Percentiles rank a stretch among this genome's conserved stretches.
Evolutionary conservation across 1,139 yeast species (phyloP).

Genomic region (Suhomyces taliae): DNA sequence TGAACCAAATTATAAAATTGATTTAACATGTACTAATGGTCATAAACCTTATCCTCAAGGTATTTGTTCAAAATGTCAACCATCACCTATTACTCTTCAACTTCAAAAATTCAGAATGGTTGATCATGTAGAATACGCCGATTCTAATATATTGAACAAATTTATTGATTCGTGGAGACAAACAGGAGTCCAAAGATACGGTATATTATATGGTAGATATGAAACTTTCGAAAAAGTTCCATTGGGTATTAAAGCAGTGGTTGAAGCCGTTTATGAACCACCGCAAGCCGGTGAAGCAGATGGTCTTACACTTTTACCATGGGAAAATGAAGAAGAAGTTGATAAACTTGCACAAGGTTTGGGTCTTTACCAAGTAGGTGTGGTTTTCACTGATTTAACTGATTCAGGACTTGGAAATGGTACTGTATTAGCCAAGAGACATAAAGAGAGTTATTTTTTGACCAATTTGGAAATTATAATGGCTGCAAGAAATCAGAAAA

Average conservation of each 20-base stretch:
- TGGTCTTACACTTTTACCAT: conserved; percentile 67
- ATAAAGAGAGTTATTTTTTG: conserved; percentile 85
- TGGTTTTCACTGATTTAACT: conserved; percentile 84
- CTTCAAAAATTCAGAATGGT: conserved; percentile 93
- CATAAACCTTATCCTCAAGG: conserved; percentile 95
- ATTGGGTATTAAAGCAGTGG: conserved; percentile 89
- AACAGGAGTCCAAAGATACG: conserved; percentile 85
- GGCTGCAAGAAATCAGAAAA: conserved; percentile 76
- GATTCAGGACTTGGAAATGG: conserved; percentile 90
- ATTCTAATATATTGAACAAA: conserved; percentile 66
- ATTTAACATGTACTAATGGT: conserved; percentile 68
- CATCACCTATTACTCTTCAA: conserved; percentile 89
- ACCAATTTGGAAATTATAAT: conserved; percentile 83
- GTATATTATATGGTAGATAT: conserved; percentile 80
- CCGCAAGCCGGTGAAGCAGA: conserved; percentile 86
- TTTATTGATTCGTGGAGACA: conserved; percentile 92
- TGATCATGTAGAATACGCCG: conserved; percentile 91
- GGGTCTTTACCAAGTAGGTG: conserved; percentile 75
- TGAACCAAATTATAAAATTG: conserved; percentile 67
- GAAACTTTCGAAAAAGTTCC: conserved; percentile 81
- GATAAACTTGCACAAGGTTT: conserved; percentile 57
- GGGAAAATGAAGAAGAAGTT: conserved; percentile 58
- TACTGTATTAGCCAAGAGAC: conserved; percentile 87
- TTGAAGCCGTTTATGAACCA: conserved; percentile 91
- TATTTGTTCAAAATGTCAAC: conserved; percentile 96